phyloP scores from a whole-genome alignment of 257 asterid genomes.

The Solanum gandarillasii region DNA sequence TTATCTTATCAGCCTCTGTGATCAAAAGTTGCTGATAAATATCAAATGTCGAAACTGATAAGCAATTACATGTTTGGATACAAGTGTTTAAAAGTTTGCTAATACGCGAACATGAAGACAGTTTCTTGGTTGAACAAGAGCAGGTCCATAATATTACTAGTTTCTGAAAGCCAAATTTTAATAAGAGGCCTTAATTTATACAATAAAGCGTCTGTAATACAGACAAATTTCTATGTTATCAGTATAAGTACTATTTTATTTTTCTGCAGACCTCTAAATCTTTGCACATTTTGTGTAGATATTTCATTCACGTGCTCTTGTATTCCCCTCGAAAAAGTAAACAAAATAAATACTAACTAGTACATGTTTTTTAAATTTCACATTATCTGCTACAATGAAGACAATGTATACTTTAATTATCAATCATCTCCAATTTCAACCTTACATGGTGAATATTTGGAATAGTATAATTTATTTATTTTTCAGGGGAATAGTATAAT shows the following conservation, averaged over 20 bases:
- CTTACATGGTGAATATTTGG: not conserved
- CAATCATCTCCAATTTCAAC: not conserved
- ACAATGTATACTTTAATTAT: not conserved
- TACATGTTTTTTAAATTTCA: not conserved
- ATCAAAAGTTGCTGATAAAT: not conserved
- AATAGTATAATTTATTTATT: not conserved
- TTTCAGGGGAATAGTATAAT: too few relatives aligned
- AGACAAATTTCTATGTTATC: too few relatives aligned
- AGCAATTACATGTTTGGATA: not conserved
- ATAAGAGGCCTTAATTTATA: not conserved
- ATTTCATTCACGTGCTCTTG: not conserved
- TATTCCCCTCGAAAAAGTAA: not conserved
- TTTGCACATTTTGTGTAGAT: not conserved
- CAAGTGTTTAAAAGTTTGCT: not conserved
- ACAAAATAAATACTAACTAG: not conserved
- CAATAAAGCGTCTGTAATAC: not conserved
- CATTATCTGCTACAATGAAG: not conserved
- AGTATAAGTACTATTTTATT: not conserved
- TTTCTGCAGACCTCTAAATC: not conserved
- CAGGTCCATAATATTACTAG: not conserved
- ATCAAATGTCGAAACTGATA: not conserved
- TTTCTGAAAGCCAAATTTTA: not conserved
- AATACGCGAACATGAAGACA: not conserved
- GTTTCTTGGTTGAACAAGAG: not conserved
- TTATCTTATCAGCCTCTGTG: conserved; percentile 11